Base-by-base conservation (phyloP, 306 rosid genomes). In the Comarum palustre region DNA sequence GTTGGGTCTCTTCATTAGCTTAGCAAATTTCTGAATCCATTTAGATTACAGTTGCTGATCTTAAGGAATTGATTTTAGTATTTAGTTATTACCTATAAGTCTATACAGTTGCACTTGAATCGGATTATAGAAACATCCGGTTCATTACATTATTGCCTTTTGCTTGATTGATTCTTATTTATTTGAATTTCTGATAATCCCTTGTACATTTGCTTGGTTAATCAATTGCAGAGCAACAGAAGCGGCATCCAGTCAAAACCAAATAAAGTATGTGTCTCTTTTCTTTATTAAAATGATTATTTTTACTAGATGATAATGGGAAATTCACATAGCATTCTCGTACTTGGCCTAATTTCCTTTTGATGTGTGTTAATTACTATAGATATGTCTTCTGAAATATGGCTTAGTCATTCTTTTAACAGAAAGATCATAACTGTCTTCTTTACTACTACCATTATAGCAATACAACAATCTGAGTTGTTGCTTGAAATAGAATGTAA, bases 191-290 rank as follows among this genome's bases (percentile, higher is more conserved):
- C 62, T 60, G 51, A 77, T 88, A 34, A 86, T 78, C 25, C 41
- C 32, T 20, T 55, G 51, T 68, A 81, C 36, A 66, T 72, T 46
- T 71, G 67, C 80, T 65, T 78, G n/a, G 54, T 79, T 81, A 83
- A 76, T 84, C 88, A 69, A 88, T 82, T 75, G 80, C 84, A 4
- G 99, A 91, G 80, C 97, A 85, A 78, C 96, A 77, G 80, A 94
- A 91, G 87, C 91, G 87, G 38, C 87, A 83, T 32, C n/a, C 95
- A 91, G 77, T 85, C 80, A 70, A 89, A 89, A 73, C 46, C 91
- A 63, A 85, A 87, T 75, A 94, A 90, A 86, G 99, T 95, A 66
- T 52, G 92, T 80, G n/a, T 76, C 39, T 76, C 20, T 47, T 24
- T 77, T 69, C 83, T 75, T 27, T 75, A 38, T 42, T 64, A 59